Evolutionary conservation across 1,284 basidiomycete genomes (phyloP).

Genomic region (Apiotrichum siamense): DNA sequence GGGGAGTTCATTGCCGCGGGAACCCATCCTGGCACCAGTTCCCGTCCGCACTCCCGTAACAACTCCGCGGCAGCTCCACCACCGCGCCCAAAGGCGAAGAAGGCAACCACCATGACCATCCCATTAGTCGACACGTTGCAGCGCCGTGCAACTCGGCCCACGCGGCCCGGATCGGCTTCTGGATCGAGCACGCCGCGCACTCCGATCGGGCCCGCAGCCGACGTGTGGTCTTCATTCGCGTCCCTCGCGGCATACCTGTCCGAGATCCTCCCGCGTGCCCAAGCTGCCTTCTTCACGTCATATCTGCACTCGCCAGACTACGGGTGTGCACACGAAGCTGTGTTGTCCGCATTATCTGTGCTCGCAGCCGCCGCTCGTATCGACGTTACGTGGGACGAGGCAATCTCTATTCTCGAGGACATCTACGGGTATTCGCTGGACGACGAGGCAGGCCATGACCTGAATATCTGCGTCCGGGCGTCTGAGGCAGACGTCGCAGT

Average conservation of each 20-base stretch:
- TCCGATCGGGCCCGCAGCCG: constrained; percentile 14
- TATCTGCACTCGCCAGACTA: constrained; percentile 37
- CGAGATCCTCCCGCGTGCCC: constrained; percentile 22
- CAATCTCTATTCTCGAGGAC: constrained; percentile 25
- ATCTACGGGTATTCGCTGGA: constrained; percentile 25
- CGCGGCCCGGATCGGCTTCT: constrained; percentile 11
- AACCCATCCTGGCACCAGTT: too few species aligned
- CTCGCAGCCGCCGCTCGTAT: constrained; percentile 17
- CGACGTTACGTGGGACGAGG: background rate
- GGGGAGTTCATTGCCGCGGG: background rate
- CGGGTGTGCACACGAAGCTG: constrained; percentile 29
- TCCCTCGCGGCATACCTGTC: constrained; percentile 36
- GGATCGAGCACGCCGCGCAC: background rate
- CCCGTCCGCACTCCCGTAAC: too few species aligned
- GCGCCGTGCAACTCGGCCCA: constrained; percentile 17
- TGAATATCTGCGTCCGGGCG: constrained; percentile 27
- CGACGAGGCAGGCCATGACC: constrained; percentile 1
- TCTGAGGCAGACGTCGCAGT: constrained; percentile 31
- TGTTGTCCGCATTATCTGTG: constrained; percentile 23
- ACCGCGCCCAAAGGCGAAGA: constrained; percentile 3
- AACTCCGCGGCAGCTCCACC: background rate
- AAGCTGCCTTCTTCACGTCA: constrained; percentile 24
- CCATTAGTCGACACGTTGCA: constrained; percentile 39
- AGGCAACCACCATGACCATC: constrained; percentile 11
- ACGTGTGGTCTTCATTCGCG: constrained; percentile 35